Base-by-base conservation (phyloP, 495 filamentous ascomycete genomes). In the Penicillium paradoxum region DNA sequence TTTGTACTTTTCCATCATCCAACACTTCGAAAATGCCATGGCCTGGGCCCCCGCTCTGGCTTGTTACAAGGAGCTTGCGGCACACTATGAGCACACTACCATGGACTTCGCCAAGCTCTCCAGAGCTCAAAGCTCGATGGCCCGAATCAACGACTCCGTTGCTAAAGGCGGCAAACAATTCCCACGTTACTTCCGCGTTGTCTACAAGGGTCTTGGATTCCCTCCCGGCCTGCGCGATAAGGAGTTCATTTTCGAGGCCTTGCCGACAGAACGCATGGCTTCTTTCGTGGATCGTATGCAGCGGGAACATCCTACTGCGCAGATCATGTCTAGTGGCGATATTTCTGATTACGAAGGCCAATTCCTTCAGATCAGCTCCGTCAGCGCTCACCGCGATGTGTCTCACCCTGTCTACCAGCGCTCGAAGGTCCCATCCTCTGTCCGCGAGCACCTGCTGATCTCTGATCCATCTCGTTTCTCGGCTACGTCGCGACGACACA, bases 81-180 rank as follows among this genome's bases (percentile, higher is more conserved):
- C 75, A 18, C 90, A 97, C 68, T 99, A 99, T 60, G 90, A 95
- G 72, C 79, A 80, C 47, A 91, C 88, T 49, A 74, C 87, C 2
- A 97, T 90, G 70, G 95, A 99, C 69, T 96, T 95, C 57, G 75
- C 83, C 15, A 97, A 97, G 72, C 82, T 97, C 14, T 89, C 93
- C 1, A 79, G 90, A 51, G 84, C 90, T 0, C 87, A 96, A 62
- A 77, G 91, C 54, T 90, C 92, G 11, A 96, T 96, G 78, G 95
- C 93, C 15, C 91, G 82, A 36, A 91, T 97, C 21, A 88, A 96
- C 67, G 95, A 97, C 63, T 83, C 78, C 33, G 86, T 99, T 46
- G 78, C 84, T 4, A 91, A 88, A 69, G 87, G 89, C 51, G 84
- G 90, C 25, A 84, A 81, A 57, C 71, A 85, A 32, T 83, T 84